Percentiles rank a stretch among this genome's conserved stretches.
Conservation (phyloP, 2,329 filamentous ascomycete genomes). For the Monosporascus sp. region DNA sequence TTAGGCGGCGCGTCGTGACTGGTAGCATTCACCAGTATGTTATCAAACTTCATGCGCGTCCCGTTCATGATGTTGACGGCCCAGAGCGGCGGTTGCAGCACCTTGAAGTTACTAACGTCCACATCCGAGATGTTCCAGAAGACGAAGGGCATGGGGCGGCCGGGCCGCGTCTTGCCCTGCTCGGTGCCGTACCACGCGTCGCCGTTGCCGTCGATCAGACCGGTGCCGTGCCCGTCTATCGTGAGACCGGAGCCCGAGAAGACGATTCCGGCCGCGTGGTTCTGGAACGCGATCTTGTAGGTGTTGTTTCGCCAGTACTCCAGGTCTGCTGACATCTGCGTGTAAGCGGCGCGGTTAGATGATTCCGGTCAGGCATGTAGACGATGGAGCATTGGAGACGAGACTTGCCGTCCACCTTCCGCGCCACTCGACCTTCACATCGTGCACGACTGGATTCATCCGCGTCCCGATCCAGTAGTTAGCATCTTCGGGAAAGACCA, state of each 20-base stretch:
- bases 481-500: conserved; percentile 45
- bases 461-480: conserved; percentile 45
- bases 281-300: conserved; percentile 49
- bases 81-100: conserved; percentile 49
- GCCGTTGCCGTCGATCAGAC: conserved; percentile 49
- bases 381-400: no score
- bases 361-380: no score
- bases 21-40: conserved; percentile 46
- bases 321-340: conserved; percentile 39
- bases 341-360: no score
- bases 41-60: conserved; percentile 45
- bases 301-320: conserved; percentile 49
- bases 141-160: conserved; percentile 53
- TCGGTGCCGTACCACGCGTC: conserved; percentile 50
- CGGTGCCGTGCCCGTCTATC: conserved; percentile 46
- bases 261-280: conserved; percentile 48
- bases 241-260: conserved; percentile 43
- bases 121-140: conserved; percentile 54
- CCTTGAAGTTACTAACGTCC: conserved; percentile 44
- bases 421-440: conserved; percentile 47
- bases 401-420: conserved; percentile 39
- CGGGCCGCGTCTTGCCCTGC: conserved; percentile 38
- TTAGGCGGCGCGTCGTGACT: conserved; percentile 44
- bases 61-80: conserved; percentile 53
- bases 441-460: conserved; percentile 43